These are phyloP conservation scores for Syzygium jambos DNA, from an alignment of 345 rosid species.

Conservation along the genomic window DNA sequence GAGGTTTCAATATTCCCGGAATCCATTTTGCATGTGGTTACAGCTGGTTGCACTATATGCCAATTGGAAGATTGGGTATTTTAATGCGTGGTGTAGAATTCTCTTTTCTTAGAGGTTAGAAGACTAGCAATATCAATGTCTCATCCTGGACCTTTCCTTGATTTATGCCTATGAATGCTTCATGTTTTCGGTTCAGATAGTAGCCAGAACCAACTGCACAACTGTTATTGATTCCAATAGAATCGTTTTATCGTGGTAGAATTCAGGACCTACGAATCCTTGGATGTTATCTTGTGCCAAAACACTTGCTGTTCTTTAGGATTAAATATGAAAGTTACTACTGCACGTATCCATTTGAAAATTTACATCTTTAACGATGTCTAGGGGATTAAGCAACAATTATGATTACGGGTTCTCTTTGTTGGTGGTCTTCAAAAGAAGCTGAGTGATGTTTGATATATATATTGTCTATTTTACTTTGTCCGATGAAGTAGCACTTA, in stretches of 20 bases:
- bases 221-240: not conserved
- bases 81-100: not conserved
- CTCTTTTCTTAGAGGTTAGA: not conserved
- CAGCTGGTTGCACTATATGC: constrained; percentile 5
- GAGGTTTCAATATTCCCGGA: not conserved
- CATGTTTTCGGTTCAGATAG: not conserved
- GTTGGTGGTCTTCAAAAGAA: not conserved
- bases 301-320: not conserved
- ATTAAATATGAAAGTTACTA: not conserved
- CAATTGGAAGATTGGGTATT: not conserved
- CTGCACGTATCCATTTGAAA: not conserved
- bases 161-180: not conserved
- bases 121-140: not conserved
- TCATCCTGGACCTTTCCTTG: not conserved
- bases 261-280: not conserved
- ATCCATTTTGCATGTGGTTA: constrained; percentile 3
- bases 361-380: not conserved
- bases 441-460: not conserved
- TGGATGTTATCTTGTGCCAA: not conserved
- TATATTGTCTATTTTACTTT: not conserved
- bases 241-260: not conserved
- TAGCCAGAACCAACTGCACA: not conserved
- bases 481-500: not conserved
- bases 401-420: not conserved
- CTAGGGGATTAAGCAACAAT: not conserved